phyloP scores from a whole-genome alignment of 306 rosid genomes.

The Senna tora region DNA sequence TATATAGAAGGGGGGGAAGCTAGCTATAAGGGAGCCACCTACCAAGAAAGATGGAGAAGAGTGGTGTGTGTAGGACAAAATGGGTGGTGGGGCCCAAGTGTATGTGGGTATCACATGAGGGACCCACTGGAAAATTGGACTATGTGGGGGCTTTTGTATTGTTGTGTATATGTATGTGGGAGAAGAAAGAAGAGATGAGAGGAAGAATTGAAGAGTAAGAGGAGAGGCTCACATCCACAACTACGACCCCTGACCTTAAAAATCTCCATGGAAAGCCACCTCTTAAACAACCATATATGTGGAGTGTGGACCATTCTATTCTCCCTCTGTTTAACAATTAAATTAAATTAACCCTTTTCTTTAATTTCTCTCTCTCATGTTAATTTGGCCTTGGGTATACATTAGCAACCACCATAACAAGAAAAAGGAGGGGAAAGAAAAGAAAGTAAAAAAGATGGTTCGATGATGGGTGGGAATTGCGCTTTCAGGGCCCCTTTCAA shows the following conservation, averaged over 20 bases:
- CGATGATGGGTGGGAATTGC: constrained; percentile 35
- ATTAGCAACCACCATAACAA: constrained; percentile 73
- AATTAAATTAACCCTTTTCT: constrained; percentile 34
- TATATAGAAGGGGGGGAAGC: not conserved
- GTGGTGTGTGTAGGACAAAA: constrained; percentile 15
- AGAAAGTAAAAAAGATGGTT: constrained; percentile 20
- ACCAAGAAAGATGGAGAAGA: constrained; percentile 49
- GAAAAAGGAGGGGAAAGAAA: too few relatives aligned
- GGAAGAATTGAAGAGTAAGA: constrained; percentile 50
- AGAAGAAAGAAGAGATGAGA: too few relatives aligned
- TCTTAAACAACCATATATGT: constrained; percentile 59
- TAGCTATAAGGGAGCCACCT: constrained; percentile 57
- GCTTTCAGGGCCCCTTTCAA: constrained; percentile 44
- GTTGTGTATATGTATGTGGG: too few relatives aligned
- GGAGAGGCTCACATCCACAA: constrained; percentile 74
- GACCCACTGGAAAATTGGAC: constrained; percentile 44
- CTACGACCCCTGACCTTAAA: constrained; percentile 80
- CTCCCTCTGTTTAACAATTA: too few relatives aligned
- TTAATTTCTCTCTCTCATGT: constrained; percentile 42
- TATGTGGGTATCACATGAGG: constrained; percentile 51
- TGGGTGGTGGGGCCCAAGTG: constrained; percentile 50
- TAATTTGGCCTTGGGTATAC: constrained; percentile 49
- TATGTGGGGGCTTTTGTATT: too few relatives aligned
- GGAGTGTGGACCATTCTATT: too few relatives aligned
- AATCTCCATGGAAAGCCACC: constrained; percentile 67